These are phyloP conservation scores for Magnusiomyces sp. DNA, from an alignment of 1,139 yeast species.

Conservation along the genomic window DNA sequence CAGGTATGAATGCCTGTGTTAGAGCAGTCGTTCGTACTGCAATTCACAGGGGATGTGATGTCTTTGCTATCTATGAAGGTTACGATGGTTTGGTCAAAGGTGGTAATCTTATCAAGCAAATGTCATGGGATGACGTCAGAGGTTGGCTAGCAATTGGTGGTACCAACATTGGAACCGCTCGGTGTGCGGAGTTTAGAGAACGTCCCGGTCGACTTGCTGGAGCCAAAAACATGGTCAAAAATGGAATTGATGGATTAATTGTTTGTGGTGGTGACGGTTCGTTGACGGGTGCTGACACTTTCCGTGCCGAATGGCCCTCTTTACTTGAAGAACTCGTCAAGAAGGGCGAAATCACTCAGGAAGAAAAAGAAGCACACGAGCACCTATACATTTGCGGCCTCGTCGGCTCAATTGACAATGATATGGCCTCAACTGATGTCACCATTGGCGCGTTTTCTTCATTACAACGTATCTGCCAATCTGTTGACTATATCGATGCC, in stretches of 20 bases:
- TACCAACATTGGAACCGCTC: conserved; percentile 91
- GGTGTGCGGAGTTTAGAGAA: conserved; percentile 79
- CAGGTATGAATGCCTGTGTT: conserved; percentile 96
- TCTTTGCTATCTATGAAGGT: conserved; percentile 92
- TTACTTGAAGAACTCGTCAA: conserved; percentile 61
- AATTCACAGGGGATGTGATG: conserved; percentile 80
- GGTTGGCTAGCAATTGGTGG: conserved; percentile 92
- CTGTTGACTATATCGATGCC: conserved; percentile 92
- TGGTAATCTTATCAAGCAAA: conserved; percentile 72
- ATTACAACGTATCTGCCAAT: conserved; percentile 83
- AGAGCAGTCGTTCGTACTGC: conserved; percentile 92
- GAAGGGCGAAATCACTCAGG: conserved; percentile 45
- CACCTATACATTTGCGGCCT: conserved; percentile 86
- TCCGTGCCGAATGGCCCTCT: conserved; percentile 91
- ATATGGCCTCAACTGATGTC: conserved; percentile 93
- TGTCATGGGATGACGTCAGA: conserved; percentile 89
- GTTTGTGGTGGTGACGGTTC: conserved; percentile 99
- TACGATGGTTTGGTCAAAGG: conserved; percentile 78
- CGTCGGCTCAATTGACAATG: conserved; percentile 96
- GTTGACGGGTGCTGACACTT: conserved; percentile 90
- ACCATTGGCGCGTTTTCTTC: conserved; percentile 96
- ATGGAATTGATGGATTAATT: conserved; percentile 89
- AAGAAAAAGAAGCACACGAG: conserved; percentile 51
- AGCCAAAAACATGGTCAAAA: conserved; percentile 72
- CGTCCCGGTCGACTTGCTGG: conserved; percentile 75